Conservation (phyloP, 257 asterid species). For the Leptodermis oblonga region DNA sequence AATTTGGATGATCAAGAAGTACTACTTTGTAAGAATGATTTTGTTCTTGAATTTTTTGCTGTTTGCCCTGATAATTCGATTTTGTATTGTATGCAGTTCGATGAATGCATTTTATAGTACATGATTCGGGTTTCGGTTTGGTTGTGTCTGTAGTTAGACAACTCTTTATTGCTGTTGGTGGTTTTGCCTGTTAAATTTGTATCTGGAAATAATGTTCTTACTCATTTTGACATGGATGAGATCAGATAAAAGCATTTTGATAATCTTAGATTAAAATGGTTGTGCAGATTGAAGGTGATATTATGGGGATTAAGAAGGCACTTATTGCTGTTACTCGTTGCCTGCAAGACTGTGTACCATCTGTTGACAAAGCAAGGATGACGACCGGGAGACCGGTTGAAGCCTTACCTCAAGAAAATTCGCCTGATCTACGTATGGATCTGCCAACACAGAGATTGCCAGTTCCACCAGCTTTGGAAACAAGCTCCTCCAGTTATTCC, state of each 20-base stretch:
- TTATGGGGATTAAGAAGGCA: slow-evolving; percentile 60
- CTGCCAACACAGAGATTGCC: slow-evolving; percentile 35
- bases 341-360: slow-evolving; percentile 56
- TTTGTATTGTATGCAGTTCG: too few relatives aligned
- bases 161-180: background rate
- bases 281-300: slow-evolving; percentile 15
- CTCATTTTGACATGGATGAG: background rate
- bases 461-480: slow-evolving; percentile 27
- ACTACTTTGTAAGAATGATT: background rate
- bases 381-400: slow-evolving; percentile 28
- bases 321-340: slow-evolving; percentile 53
- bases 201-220: too few relatives aligned
- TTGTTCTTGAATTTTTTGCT: background rate
- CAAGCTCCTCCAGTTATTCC: slow-evolving; percentile 31
- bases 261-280: too few relatives aligned
- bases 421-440: slow-evolving; percentile 30
- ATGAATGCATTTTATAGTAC: too few relatives aligned
- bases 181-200: background rate
- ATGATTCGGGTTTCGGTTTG: background rate
- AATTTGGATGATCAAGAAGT: background rate
- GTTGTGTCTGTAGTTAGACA: background rate
- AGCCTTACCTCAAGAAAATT: slow-evolving; percentile 21
- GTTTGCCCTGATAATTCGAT: background rate
- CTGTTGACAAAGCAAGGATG: slow-evolving; percentile 30
- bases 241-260: background rate